Conservation (phyloP, 441 rosid genomes). For the Viola pubescens region DNA sequence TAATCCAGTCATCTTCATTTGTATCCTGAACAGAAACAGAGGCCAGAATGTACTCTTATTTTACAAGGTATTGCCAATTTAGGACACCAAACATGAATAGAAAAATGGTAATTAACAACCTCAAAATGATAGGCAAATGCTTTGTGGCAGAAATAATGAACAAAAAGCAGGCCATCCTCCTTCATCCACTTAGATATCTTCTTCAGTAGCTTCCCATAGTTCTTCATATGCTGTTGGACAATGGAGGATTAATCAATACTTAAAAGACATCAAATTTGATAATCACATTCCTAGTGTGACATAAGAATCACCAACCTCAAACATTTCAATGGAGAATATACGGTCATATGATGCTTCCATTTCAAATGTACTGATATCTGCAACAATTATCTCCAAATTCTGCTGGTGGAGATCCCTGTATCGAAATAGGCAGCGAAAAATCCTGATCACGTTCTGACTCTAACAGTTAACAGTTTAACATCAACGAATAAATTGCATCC, state of each 20-base stretch:
- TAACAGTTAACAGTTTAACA: no score
- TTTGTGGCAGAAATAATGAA: slow-evolving; percentile 80
- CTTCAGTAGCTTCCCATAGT: slow-evolving; percentile 57
- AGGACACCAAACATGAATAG: neutral
- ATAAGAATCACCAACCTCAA: slow-evolving; percentile 47
- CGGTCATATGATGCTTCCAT: slow-evolving; percentile 69
- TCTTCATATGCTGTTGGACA: slow-evolving; percentile 69
- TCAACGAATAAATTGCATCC: no score
- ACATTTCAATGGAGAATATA: slow-evolving; percentile 75
- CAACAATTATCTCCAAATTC: slow-evolving; percentile 68
- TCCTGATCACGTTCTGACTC: no score
- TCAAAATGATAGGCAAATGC: slow-evolving; percentile 78
- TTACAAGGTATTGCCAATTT: neutral
- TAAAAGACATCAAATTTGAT: neutral
- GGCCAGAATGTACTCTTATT: neutral
- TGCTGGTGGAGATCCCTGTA: slow-evolving; percentile 45
- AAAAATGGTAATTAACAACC: slow-evolving; percentile 25
- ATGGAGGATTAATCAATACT: slow-evolving; percentile 1
- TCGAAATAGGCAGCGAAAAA: neutral
- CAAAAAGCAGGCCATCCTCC: slow-evolving; percentile 57
- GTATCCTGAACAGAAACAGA: slow-evolving; percentile 33
- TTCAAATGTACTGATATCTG: slow-evolving; percentile 68
- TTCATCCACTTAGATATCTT: slow-evolving; percentile 86
- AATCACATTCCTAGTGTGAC: neutral
- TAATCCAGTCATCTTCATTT: slow-evolving; percentile 82